Evolutionary conservation across 257 asterid species (phyloP).

Genomic region (Apocynum venetum): DNA sequence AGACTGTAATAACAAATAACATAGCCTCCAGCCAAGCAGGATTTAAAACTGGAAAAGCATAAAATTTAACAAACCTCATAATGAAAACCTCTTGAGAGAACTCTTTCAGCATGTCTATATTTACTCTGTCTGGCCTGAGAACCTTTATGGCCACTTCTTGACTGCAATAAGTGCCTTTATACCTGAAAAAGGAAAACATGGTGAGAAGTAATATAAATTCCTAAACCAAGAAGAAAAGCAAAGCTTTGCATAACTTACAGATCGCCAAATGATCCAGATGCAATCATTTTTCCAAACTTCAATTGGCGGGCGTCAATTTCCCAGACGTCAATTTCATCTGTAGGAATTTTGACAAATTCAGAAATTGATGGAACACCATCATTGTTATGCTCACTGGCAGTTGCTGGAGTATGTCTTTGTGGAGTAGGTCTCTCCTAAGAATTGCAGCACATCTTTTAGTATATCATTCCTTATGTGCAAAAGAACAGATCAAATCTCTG

Average conservation of each 20-base stretch:
- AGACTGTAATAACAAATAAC: not conserved
- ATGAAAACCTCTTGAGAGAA: slow-evolving; percentile 47
- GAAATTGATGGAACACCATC: slow-evolving; percentile 17
- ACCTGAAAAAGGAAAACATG: slow-evolving; percentile 23
- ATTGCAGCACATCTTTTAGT: slow-evolving; percentile 10
- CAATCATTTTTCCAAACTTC: slow-evolving; percentile 37
- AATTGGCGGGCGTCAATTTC: slow-evolving; percentile 37
- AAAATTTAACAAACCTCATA: slow-evolving; percentile 36
- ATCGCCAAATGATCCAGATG: slow-evolving; percentile 45
- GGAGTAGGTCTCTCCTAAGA: slow-evolving; percentile 27
- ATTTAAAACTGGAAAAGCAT: not conserved
- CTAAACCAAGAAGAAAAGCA: not conserved
- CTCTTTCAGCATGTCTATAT: slow-evolving; percentile 40
- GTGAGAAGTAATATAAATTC: slow-evolving; percentile 6
- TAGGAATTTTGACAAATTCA: slow-evolving; percentile 39
- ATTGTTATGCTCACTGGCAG: slow-evolving; percentile 14
- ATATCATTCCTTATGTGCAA: not conserved
- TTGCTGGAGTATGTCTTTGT: slow-evolving; percentile 14
- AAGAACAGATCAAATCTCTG: not conserved
- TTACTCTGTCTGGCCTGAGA: slow-evolving; percentile 39
- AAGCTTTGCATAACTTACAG: slow-evolving; percentile 26
- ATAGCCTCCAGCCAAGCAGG: not conserved
- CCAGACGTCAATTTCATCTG: slow-evolving; percentile 46
- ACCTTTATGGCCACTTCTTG: slow-evolving; percentile 55
- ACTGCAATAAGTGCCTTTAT: slow-evolving; percentile 46